Evolutionary conservation across 2,329 filamentous ascomycete species (phyloP).

Genomic region (Sphaerulina populicola): DNA sequence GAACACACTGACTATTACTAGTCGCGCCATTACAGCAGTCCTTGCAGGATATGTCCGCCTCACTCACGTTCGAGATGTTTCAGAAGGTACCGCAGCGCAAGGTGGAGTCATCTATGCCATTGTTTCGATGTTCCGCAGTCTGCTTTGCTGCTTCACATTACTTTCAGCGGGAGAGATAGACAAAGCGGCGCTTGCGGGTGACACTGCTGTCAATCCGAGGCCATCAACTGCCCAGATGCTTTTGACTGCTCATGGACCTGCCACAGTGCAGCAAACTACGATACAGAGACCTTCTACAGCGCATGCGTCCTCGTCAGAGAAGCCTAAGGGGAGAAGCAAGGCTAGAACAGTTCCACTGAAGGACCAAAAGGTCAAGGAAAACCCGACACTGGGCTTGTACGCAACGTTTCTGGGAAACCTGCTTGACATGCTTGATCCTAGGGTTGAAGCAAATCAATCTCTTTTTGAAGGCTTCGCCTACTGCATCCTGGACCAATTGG

Average conservation of each 20-base stretch:
- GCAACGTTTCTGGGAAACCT: slow-evolving; percentile 34
- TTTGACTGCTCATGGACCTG: neutral
- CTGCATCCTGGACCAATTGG: slow-evolving; percentile 35
- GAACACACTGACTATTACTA: slow-evolving; percentile 19
- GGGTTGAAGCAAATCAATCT: slow-evolving; percentile 31
- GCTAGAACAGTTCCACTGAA: slow-evolving; percentile 10
- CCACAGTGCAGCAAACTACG: neutral
- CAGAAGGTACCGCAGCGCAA: slow-evolving; percentile 7
- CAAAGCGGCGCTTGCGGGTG: slow-evolving; percentile 9
- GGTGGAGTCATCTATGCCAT: slow-evolving; percentile 26
- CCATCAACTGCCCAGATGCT: neutral
- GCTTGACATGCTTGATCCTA: slow-evolving; percentile 33
- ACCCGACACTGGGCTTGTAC: slow-evolving; percentile 19
- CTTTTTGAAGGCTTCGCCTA: slow-evolving; percentile 41
- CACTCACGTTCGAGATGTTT: slow-evolving; percentile 6
- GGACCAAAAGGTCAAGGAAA: slow-evolving; percentile 17
- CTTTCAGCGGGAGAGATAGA: slow-evolving; percentile 18
- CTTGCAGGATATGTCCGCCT: slow-evolving; percentile 23
- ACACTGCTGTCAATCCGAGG: neutral
- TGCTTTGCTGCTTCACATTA: slow-evolving; percentile 28
- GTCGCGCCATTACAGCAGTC: slow-evolving; percentile 20
- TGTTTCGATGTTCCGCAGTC: slow-evolving; percentile 34
- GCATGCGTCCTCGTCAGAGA: neutral
- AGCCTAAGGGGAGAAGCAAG: slow-evolving; percentile 1
- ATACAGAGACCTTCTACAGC: neutral